Evolutionary conservation across 176 grass and related monocot species (phyloP).

Genomic region (Oryza longistaminata): DNA sequence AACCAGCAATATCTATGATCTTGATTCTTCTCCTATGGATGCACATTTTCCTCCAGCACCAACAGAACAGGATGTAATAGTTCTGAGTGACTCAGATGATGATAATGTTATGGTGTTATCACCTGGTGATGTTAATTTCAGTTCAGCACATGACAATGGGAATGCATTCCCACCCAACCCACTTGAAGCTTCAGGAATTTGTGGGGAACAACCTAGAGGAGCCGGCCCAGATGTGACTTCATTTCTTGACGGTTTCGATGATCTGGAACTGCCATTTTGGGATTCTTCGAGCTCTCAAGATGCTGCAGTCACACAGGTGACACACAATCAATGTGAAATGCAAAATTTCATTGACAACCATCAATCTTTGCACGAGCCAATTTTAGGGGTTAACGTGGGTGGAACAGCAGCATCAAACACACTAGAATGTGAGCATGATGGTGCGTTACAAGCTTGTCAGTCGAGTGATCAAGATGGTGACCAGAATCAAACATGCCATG

Average conservation of each 20-base stretch:
- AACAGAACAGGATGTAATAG: slow-evolving; percentile 61
- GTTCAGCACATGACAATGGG: slow-evolving; percentile 17
- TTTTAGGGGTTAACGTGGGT: slow-evolving; percentile 38
- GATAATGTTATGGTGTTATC: slow-evolving; percentile 58
- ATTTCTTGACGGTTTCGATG: slow-evolving; percentile 46
- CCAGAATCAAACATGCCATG: background rate
- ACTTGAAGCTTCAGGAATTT: slow-evolving; percentile 48
- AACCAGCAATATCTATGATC: slow-evolving; percentile 33
- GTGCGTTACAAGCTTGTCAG: slow-evolving; percentile 38
- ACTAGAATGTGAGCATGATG: slow-evolving; percentile 44
- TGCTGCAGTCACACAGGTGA: slow-evolving; percentile 19
- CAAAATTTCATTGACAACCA: slow-evolving; percentile 35
- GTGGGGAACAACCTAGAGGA: slow-evolving; percentile 42
- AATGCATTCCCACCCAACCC: slow-evolving; percentile 30
- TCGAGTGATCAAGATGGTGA: slow-evolving; percentile 30
- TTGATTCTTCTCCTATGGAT: slow-evolving; percentile 48
- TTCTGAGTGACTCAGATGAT: slow-evolving; percentile 93
- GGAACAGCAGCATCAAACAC: slow-evolving; percentile 28
- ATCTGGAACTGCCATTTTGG: slow-evolving; percentile 70
- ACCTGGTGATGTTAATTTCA: slow-evolving; percentile 41
- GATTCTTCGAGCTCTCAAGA: slow-evolving; percentile 39
- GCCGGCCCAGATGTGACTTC: slow-evolving; percentile 28
- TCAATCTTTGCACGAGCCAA: slow-evolving; percentile 29
- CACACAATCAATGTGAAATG: slow-evolving; percentile 39
- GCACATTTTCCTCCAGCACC: slow-evolving; percentile 42